Base-by-base conservation (phyloP, 179 eudicot genomes). In the Carnegiea gigantea region DNA sequence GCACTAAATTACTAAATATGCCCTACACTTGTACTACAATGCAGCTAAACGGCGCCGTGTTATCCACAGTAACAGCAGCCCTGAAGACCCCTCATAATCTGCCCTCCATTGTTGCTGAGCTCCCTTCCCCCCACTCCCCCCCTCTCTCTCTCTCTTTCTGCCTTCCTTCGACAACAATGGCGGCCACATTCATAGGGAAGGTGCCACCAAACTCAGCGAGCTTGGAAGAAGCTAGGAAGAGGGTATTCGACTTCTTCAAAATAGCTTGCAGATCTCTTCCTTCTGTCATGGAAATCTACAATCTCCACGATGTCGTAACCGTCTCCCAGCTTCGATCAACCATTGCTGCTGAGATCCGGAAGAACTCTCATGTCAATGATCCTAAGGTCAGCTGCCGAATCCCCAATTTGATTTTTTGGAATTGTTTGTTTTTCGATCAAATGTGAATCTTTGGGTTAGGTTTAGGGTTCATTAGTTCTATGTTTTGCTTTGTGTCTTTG, bases 251-350 rank as follows among this genome's bases (percentile, higher is more conserved):
- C 3, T 95, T 95, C 87, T 93, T 95, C 91, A 86, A 85, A 62
- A 49, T 86, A 59, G 97, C 98, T 0, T 93, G 95, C 80, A 88
- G 99, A 90, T 86, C 98, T 24, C 85, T 95, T 23, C 99, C 99
- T 6, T 64, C 88, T 8, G 77, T 95, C 36, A 93, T 95, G 92
- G 98, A 95, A 0, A 90, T 91, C 74, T 95, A 95, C 89, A 92
- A 87, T 77, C 92, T 95, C 4, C 82, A 89, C 72, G 99, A 95
- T 73, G 92, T 95, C 67, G 91, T 80, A 43, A 62, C 86, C 24
- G 84, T 92, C 23, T 83, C 99, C 30, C 87, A 91, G 83, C 95
- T 93, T 44, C 99, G 99, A 23, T 88, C 98, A 71, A 70, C 87
- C 80, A 75, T 93, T 83, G 90, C 95, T 43, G 64, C 95, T 40